Conservation (phyloP, 73 alveolate genomes). For the Tetrahymena malaccensis region DNA sequence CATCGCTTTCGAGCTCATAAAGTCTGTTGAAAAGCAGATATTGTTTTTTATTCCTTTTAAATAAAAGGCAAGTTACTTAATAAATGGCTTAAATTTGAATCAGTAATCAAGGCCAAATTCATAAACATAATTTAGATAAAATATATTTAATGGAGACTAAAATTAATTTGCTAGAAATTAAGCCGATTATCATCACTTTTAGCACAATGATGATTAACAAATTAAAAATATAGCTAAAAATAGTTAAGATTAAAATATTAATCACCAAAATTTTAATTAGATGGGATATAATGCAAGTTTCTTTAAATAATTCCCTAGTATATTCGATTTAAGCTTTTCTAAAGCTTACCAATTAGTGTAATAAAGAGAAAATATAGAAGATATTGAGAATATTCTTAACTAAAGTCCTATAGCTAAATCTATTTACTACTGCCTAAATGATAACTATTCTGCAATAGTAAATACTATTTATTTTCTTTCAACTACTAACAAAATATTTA, state of each 20-base stretch:
- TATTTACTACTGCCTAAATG: background rate
- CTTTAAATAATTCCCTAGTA: background rate
- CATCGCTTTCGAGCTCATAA: background rate
- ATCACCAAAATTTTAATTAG: background rate
- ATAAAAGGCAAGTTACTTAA: background rate
- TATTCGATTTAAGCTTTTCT: background rate
- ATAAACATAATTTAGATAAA: too few species aligned
- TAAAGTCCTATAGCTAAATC: background rate
- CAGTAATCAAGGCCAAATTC: too few species aligned
- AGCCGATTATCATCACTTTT: too few species aligned
- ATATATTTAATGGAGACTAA: too few species aligned
- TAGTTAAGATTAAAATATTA: background rate
- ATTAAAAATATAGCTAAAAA: background rate
- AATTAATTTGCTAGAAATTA: too few species aligned
- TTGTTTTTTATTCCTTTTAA: background rate
- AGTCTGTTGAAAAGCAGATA: background rate
- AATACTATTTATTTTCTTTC: background rate
- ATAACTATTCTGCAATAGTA: background rate
- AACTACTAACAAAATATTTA: background rate
- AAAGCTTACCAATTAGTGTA: background rate
- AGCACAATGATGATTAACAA: too few species aligned
- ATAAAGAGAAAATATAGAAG: background rate
- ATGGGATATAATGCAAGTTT: background rate
- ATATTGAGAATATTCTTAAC: background rate
- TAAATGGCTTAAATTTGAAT: background rate